Evolutionary conservation across 2,329 filamentous ascomycete genomes (phyloP), one percentile per base, ranked within the genome.

Genomic region (Tolypocladium nubicola): DNA sequence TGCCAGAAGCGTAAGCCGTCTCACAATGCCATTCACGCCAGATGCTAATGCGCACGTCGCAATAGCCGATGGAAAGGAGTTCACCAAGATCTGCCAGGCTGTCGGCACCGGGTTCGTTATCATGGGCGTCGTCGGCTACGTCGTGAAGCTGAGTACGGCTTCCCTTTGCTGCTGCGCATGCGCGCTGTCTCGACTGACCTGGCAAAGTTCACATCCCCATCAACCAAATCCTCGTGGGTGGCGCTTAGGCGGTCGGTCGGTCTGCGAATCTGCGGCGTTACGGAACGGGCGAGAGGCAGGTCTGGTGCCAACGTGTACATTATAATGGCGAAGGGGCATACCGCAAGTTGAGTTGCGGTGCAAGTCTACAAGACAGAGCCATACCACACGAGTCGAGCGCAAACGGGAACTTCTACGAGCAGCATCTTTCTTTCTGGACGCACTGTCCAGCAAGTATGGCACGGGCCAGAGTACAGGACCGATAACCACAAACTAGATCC

Each of bases 61-160:
- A 43, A 41, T 55, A 75, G 73, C 73, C 57, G 74, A 77, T 56
- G 67, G 71, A 62, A 70, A 72, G 61, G 75, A 77, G 64, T 77
- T 76, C 61, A 65, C 75, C 56, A 72, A 73, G 62, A 70, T 77
- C 57, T 76, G 73, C 68, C 76, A 79, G 73, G 85, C 85, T 60
- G 85, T 88, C 61, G 85, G 84, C 58, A 79, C 86, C 61, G 85
- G 85, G 59, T 88, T 88, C 74, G 71, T 88, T 61, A 80, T 87
- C 71, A 87, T 87, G 84, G 84, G 84, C 61, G 82, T 83, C 53
- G 85, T 87, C 58, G 85, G 85, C 61, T 88, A 87, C 73, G 72
- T 88, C 61, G 83, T 88, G 68, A 87, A 88, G 79, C 78, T 88
- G 67, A 85, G 82, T 85, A 76, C 54, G 80, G 63, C 13, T 9